Conservation (phyloP, 202 grass and related monocot genomes). For the Zizania palustris region DNA sequence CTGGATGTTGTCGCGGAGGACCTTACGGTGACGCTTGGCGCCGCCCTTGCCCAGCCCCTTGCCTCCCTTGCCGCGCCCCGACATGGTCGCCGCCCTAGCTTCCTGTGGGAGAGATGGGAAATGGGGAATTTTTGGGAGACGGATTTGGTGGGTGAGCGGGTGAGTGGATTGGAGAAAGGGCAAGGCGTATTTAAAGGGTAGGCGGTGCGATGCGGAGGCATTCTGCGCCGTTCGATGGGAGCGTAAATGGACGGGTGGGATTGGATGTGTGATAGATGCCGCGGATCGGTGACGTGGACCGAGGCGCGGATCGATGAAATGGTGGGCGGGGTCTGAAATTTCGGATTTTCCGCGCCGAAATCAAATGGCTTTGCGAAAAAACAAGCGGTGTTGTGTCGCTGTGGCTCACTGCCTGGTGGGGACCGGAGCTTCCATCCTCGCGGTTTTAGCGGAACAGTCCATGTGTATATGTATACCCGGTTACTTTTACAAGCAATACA, state of each 20-base stretch:
- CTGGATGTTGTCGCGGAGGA: slow-evolving; percentile 78
- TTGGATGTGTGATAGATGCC: not conserved
- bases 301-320: slow-evolving; percentile 34
- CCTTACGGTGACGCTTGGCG: slow-evolving; percentile 77
- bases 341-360: not conserved
- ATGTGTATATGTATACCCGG: no score
- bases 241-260: not conserved
- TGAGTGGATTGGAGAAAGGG: no score
- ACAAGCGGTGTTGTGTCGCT: not conserved
- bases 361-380: not conserved
- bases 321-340: not conserved
- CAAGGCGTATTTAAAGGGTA: not conserved
- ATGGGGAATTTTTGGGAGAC: slow-evolving; percentile 19
- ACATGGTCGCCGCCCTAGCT: slow-evolving; percentile 41
- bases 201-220: not conserved
- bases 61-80: slow-evolving; percentile 67
- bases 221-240: slow-evolving; percentile 31
- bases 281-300: slow-evolving; percentile 46
- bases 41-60: slow-evolving; percentile 67
- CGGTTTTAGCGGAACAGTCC: not conserved
- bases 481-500: no score
- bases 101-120: not conserved
- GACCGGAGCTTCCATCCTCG: no score
- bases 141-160: not conserved
- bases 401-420: not conserved